Conservation (phyloP, 768 basidiomycete species). For the Podaxis pistillaris region DNA sequence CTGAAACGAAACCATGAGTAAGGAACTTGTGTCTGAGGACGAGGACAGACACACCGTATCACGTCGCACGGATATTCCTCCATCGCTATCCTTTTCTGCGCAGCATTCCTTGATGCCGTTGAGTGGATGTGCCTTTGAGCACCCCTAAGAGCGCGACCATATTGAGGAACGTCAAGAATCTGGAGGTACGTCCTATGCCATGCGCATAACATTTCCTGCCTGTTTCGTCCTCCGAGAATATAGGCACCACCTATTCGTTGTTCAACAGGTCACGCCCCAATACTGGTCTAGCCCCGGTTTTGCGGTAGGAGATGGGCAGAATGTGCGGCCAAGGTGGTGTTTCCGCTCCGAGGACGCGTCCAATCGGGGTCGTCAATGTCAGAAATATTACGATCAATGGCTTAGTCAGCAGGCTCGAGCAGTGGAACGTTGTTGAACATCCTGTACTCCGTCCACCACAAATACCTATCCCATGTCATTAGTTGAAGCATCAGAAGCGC, state of each 20-base stretch:
- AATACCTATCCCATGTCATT: slow-evolving; percentile 44
- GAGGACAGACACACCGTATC: slow-evolving; percentile 50
- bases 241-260: background rate
- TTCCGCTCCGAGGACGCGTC: slow-evolving; percentile 5
- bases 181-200: slow-evolving; percentile 31
- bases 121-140: slow-evolving; percentile 7
- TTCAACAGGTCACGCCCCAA: background rate
- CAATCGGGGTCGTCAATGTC: background rate
- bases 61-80: slow-evolving; percentile 65
- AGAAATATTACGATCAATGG: slow-evolving; percentile 6
- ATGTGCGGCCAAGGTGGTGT: background rate
- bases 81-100: slow-evolving; percentile 44
- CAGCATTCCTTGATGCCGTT: slow-evolving; percentile 25
- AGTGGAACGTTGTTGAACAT: background rate
- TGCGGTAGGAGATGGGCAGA: background rate
- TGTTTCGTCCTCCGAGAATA: no score
- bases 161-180: slow-evolving; percentile 19
- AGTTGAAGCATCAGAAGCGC: slow-evolving; percentile 73
- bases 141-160: background rate
- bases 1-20: slow-evolving; percentile 32
- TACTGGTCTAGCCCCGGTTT: background rate
- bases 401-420: slow-evolving; percentile 9
- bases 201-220: slow-evolving; percentile 23
- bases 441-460: background rate
- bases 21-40: background rate